Evolutionary conservation across 2,329 filamentous ascomycete genomes (phyloP), one percentile per base, ranked within the genome.

Genomic region (Coleophoma crateriformis): DNA sequence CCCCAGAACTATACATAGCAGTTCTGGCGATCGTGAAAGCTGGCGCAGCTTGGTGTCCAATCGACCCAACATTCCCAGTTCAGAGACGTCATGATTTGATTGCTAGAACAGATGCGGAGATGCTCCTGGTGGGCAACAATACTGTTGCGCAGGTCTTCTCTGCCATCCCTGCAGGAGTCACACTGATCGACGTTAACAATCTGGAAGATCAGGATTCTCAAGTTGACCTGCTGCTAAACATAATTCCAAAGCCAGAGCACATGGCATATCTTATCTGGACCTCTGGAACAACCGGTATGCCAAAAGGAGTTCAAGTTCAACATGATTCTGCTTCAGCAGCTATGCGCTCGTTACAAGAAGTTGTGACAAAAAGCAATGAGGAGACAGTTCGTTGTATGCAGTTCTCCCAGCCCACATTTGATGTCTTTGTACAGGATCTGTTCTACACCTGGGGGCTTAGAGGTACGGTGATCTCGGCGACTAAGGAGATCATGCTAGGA

Each of bases 401-500:
- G 95, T 65, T 95, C 15, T 41, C 39, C 10, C 39, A 41, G 22
- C 39, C 39, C 13, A 41, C 39, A 8, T 41, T 95, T 52, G 90
- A 95, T 58, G 90, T 95, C 3, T 91, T 88, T 1, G 86, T 95
- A 0, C 73, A 95, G 0, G 90, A 95, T 61, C 90, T 95, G 58
- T 95, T 90, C 65, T 95, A 88, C 88, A 91, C 84, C 49, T 95
- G 90, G 90, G 88, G 85, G n/a, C 87, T 92, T 1, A 89, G 89
- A 1, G 89, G 95, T 32, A 84, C 85, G 2, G 77, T 95, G 1
- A 85, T 92, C 1, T 82, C 86, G 2, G 89, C 87, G 4, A 86
- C 88, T 0, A 79, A 87, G 53, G 89, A 95, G 60, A 62, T 95
- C 2, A 83, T 95, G 39, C 39, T 41, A 15, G 39, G 39, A 13